phyloP scores from a whole-genome alignment of 371 early-diverging fungal genomes.

The Lichtheimia ramosa region DNA sequence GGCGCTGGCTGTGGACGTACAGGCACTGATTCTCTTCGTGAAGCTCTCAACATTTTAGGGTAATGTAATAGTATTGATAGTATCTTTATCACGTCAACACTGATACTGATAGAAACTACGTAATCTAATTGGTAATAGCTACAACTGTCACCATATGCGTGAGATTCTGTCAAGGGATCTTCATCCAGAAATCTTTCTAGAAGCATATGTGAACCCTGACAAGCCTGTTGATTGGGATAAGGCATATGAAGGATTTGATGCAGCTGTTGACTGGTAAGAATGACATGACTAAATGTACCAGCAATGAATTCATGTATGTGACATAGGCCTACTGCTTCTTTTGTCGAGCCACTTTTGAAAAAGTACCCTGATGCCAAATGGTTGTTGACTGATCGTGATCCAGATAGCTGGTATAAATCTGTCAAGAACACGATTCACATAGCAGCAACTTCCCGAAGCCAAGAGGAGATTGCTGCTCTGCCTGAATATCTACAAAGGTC shows the following conservation, averaged over 20 bases:
- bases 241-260: slow-evolving; percentile 16
- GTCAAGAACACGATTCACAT: slow-evolving; percentile 25
- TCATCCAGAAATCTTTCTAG: slow-evolving; percentile 19
- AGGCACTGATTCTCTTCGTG: slow-evolving; percentile 32
- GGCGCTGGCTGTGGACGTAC: slow-evolving; percentile 40
- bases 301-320: too few relatives aligned
- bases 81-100: not conserved
- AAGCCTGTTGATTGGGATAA: slow-evolving; percentile 31
- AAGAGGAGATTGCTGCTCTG: not conserved
- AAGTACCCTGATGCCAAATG: slow-evolving; percentile 42
- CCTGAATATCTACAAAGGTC: not conserved
- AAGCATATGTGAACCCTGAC: slow-evolving; percentile 23
- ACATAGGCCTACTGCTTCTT: slow-evolving; percentile 22
- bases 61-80: slow-evolving; percentile 8
- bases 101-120: not conserved
- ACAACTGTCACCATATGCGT: slow-evolving; percentile 20
- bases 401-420: slow-evolving; percentile 43
- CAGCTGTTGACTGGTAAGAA: slow-evolving; percentile 16
- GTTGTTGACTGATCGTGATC: slow-evolving; percentile 26
- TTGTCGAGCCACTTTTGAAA: slow-evolving; percentile 14
- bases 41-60: slow-evolving; percentile 33
- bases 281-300: not conserved
- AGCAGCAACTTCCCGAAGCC: too few relatives aligned
- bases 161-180: not conserved
- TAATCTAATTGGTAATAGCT: slow-evolving; percentile 7